Evolutionary conservation across 176 grass and related monocot species (phyloP), one percentile per base, ranked within the genome.

Genomic region (Areca catechu): DNA sequence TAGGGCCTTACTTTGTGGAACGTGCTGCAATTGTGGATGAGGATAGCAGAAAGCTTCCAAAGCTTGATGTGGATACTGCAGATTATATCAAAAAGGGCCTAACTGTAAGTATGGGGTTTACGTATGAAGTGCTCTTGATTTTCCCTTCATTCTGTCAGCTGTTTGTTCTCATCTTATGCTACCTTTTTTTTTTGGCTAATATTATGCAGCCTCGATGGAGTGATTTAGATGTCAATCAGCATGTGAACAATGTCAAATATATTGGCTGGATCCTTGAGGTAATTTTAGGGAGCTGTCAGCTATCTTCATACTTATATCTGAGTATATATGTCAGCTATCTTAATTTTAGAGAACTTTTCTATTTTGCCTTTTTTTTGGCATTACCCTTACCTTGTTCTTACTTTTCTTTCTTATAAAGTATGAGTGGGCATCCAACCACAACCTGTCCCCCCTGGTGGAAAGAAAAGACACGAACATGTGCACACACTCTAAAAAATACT

Each of bases 261-360:
- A 85, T 90, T 59, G 86, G 82, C 3, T 90, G 86, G 86, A 90
- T 90, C 51, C 81, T 90, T 54, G 86, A 90, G 86, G 86, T 90
- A 61, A 80, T 12, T 43, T 43, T 7, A 2, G 9, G 6, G 34
- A 43, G 34, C 34, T 43, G 10, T 43, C 9, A 14, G 2, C 34
- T 12, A 43, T 43, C 34, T 12, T 43, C 12, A 43, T 12, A 12
- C 2, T 43, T 43, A 43, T 29, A 6, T 29, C 5, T 29, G 27
- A 29, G 27, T 48, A 18, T 20, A n/a, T 20, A 16, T 4, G 1
- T 22, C 47, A 6, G 7, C 0, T 7, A 2, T 16, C 4, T 6
- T 3, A 25, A 18, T 60, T 12, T n/a, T 60, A 29, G 15, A 7
- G 29, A 37, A 17, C 15, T 37, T 25, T 34, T 25, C 25, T 34